These are phyloP conservation scores for Calonectria henricotiae DNA, from an alignment of 2,329 filamentous ascomycete genomes.

Conservation along the genomic window DNA sequence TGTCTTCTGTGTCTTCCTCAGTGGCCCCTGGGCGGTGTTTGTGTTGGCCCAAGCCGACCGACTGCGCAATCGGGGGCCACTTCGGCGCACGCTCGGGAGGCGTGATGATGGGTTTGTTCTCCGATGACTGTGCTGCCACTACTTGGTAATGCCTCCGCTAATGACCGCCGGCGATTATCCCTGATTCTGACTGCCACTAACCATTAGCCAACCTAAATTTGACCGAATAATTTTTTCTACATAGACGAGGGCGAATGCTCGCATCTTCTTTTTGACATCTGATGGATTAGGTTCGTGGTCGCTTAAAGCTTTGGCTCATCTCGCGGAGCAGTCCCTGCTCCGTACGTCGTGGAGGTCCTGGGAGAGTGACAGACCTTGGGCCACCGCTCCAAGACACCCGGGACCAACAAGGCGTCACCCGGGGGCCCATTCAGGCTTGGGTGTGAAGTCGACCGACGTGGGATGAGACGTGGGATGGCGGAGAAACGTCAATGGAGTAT, in stretches of 20 bases:
- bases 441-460: slow-evolving; percentile 32
- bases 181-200: not conserved
- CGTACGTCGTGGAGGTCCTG: slow-evolving; percentile 5
- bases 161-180: slow-evolving; percentile 13
- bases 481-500: slow-evolving; percentile 28
- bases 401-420: slow-evolving; percentile 24
- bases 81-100: slow-evolving; percentile 30
- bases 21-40: slow-evolving; percentile 33
- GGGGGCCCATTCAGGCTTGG: slow-evolving; percentile 30
- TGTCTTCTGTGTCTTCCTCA: not conserved
- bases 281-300: slow-evolving; percentile 16
- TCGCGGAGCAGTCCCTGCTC: slow-evolving; percentile 5
- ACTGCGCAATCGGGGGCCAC: slow-evolving; percentile 30
- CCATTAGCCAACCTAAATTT: not conserved
- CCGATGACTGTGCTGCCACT: slow-evolving; percentile 26
- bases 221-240: not conserved
- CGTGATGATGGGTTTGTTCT: slow-evolving; percentile 25
- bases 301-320: slow-evolving; percentile 19
- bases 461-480: slow-evolving; percentile 40
- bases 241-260: not conserved
- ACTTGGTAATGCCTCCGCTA: slow-evolving; percentile 26
- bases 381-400: slow-evolving; percentile 10
- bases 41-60: slow-evolving; percentile 39
- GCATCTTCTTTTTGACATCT: slow-evolving; percentile 33
- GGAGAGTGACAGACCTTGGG: not conserved